These are phyloP conservation scores for Dryadomyces quercus-mongolicae DNA, from an alignment of 2,329 filamentous ascomycete genomes.

Conservation along the genomic window DNA sequence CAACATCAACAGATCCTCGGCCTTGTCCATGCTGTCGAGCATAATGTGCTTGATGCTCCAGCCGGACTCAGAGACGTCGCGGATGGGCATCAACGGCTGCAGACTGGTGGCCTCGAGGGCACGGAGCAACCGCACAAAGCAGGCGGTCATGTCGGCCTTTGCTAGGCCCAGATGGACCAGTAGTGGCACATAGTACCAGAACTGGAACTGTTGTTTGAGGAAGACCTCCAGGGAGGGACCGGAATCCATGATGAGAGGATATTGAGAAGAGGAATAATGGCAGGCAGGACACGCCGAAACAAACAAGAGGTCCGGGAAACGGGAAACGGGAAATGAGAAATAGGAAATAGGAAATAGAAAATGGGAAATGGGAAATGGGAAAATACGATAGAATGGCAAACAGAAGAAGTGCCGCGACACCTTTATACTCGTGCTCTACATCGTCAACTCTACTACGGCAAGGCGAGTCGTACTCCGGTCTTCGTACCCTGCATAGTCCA, in stretches of 20 bases:
- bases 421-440: too few species aligned
- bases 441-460: too few species aligned
- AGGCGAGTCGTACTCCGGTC: too few species aligned
- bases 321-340: too few species aligned
- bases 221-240: conserved; percentile 1
- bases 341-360: background rate
- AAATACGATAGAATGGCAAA: background rate
- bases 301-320: too few species aligned
- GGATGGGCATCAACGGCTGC: background rate
- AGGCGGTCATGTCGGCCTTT: background rate
- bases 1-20: conserved; percentile 4
- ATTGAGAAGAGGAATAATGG: background rate
- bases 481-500: too few species aligned
- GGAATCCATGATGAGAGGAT: background rate
- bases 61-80: conserved; percentile 3
- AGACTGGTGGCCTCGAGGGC: conserved; percentile 3
- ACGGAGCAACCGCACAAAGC: conserved; percentile 5
- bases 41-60: conserved; percentile 8
- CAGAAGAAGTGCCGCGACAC: too few species aligned
- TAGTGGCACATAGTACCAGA: conserved; percentile 9
- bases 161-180: conserved; percentile 6
- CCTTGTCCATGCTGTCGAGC: conserved; percentile 8
- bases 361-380: background rate
- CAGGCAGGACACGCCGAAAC: too few species aligned
- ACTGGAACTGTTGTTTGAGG: conserved; percentile 6